Evolutionary conservation across 164 flowering plant species (phyloP), one percentile per base, ranked within the genome.

Genomic region (Taxillus chinensis): DNA sequence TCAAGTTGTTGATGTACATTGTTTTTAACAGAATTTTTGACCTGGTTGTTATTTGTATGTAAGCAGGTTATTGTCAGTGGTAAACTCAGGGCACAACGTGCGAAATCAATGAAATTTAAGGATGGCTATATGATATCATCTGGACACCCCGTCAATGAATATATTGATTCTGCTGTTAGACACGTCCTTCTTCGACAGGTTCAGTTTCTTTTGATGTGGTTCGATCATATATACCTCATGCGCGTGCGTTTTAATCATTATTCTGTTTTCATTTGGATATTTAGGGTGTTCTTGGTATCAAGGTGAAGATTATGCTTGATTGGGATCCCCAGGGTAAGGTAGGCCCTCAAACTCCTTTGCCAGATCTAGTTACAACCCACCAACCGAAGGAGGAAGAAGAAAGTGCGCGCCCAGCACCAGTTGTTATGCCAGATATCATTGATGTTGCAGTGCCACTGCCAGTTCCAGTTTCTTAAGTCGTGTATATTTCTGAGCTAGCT

Each of bases 261-360:
- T 46, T 46, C 11, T 5, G 12, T 46, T 46, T 7, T 46, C 50
- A 10, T 46, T 10, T 51, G 3, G 5, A 3, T n/a, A n/a, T n/a
- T n/a, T 68, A 86, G 87, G 92, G 92, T 2, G 89, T 86, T 3
- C 81, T 82, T 45, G 91, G 88, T 41, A 86, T 86, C 62, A 83
- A 86, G 77, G 88, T 86, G 5, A 86, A 82, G 73, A 83, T 86
- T 64, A 83, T 83, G 88, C 75, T 86, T 55, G 85, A 80, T 13
- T 86, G 92, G 92, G 89, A 86, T 74, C 92, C 92, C 1, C 80
- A 76, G 72, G 92, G 89, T 2, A 83, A 83, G 78, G 79, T 73
- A 48, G 89, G 92, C 0, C 89, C 92, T 0, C 75, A 43, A 3
- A 82, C 83, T 1, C 89, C 89, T 1, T 62, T 86, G 5, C 92